Evolutionary conservation across 169 alveolate genomes (phyloP).

Genomic region (Eimeria maxima): DNA sequence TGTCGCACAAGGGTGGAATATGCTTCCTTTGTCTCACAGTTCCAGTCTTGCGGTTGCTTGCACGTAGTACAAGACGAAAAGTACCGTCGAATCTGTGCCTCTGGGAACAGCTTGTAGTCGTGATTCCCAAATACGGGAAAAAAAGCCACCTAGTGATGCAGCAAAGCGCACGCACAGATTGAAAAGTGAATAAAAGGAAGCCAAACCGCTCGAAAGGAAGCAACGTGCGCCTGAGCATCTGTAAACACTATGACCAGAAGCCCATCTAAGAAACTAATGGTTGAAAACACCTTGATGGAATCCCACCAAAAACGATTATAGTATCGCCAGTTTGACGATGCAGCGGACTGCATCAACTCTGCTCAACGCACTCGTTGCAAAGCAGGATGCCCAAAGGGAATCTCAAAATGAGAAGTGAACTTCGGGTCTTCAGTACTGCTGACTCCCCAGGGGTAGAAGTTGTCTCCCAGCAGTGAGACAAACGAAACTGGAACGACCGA

Average conservation of each 20-base stretch:
- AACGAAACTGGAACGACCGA: constrained; percentile 44
- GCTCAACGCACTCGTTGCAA: constrained; percentile 11
- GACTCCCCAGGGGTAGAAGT: constrained; percentile 70
- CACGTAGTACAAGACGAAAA: constrained; percentile 1
- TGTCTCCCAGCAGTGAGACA: constrained; percentile 71
- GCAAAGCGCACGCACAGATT: neutral
- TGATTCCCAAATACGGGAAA: constrained; percentile 76
- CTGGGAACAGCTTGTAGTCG: constrained; percentile 29
- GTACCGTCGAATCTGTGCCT: constrained; percentile 75
- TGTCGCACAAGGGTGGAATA: neutral
- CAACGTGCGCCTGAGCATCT: neutral
- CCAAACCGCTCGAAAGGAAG: neutral
- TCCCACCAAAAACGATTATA: neutral
- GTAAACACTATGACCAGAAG: neutral
- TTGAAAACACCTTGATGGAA: neutral
- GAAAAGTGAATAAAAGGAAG: neutral
- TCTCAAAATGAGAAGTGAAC: constrained; percentile 5
- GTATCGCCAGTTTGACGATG: too few relatives aligned
- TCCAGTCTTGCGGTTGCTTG: constrained; percentile 47
- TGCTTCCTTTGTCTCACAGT: neutral
- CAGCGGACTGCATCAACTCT: neutral
- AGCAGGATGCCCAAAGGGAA: constrained; percentile 54
- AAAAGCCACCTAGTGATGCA: constrained; percentile 64
- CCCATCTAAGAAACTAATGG: neutral
- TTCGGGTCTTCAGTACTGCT: neutral